Conservation (phyloP, 345 rosid species). For the Firmiana major region DNA sequence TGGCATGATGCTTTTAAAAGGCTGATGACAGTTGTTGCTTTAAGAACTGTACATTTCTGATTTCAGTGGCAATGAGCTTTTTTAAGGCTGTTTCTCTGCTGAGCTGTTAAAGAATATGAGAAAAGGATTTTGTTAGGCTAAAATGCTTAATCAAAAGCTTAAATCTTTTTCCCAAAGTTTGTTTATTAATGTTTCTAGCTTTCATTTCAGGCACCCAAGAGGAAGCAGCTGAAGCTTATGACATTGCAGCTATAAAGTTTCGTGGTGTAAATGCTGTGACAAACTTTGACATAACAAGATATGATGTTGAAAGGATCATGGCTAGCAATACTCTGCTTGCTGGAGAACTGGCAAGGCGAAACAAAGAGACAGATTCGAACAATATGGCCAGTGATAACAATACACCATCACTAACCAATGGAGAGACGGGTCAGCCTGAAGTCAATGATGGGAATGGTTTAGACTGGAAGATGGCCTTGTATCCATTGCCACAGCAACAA, state of each 20-base stretch:
- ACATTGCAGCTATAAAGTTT: conserved; percentile 72
- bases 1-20: conserved; percentile 36
- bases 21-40: conserved; percentile 35
- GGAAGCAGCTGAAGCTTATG: conserved; percentile 90
- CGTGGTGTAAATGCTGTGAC: conserved; percentile 75
- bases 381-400: conserved; percentile 21
- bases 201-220: conserved; percentile 59
- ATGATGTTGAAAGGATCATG: conserved; percentile 70
- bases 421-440: conserved; percentile 21
- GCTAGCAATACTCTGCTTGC: conserved; percentile 65
- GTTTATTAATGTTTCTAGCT: neutral
- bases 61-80: conserved; percentile 15
- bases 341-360: conserved; percentile 62
- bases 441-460: conserved; percentile 21
- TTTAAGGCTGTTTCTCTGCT: conserved; percentile 25
- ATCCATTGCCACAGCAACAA: conserved; percentile 31
- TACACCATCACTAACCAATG: conserved; percentile 13
- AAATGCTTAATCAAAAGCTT: conserved; percentile 3
- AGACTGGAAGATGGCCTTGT: conserved; percentile 45
- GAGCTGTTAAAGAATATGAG: neutral
- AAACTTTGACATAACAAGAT: conserved; percentile 64
- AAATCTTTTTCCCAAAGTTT: neutral
- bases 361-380: conserved; percentile 31
- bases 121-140: conserved; percentile 4
- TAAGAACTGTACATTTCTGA: conserved; percentile 15